phyloP scores from a whole-genome alignment of 305 asterid species.

The Solanum chacoense region DNA sequence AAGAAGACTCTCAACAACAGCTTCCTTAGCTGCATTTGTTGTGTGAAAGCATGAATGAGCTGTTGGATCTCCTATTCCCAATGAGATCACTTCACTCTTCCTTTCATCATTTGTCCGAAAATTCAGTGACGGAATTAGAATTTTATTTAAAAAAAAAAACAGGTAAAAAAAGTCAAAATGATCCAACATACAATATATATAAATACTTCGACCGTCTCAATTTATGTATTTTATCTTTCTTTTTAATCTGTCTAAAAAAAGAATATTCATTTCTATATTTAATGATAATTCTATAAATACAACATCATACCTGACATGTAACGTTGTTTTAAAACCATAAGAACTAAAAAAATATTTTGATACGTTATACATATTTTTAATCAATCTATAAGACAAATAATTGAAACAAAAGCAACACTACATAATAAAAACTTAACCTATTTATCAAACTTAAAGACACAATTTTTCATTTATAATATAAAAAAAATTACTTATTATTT shows the following conservation, averaged over 20 bases:
- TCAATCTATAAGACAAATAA: background rate
- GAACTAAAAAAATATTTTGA: background rate
- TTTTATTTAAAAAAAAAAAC: background rate
- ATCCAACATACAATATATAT: no score
- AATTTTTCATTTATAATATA: background rate
- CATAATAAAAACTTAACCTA: background rate
- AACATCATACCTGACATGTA: background rate
- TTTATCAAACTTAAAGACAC: background rate
- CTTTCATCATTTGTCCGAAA: background rate
- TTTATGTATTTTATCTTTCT: no score
- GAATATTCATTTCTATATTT: background rate
- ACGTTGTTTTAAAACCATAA: background rate
- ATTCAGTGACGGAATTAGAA: background rate
- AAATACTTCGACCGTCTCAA: no score
- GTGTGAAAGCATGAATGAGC: background rate
- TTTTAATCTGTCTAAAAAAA: no score
- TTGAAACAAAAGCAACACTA: background rate
- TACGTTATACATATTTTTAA: background rate
- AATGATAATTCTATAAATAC: background rate
- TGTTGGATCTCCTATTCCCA: conserved; percentile 30
- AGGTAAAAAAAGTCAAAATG: no score
- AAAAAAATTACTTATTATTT: background rate
- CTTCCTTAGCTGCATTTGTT: conserved; percentile 14
- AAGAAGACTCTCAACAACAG: background rate
- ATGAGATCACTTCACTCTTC: conserved; percentile 9